These are phyloP conservation scores for Gossypium stocksii DNA, from an alignment of 345 rosid species.

Conservation along the genomic window DNA sequence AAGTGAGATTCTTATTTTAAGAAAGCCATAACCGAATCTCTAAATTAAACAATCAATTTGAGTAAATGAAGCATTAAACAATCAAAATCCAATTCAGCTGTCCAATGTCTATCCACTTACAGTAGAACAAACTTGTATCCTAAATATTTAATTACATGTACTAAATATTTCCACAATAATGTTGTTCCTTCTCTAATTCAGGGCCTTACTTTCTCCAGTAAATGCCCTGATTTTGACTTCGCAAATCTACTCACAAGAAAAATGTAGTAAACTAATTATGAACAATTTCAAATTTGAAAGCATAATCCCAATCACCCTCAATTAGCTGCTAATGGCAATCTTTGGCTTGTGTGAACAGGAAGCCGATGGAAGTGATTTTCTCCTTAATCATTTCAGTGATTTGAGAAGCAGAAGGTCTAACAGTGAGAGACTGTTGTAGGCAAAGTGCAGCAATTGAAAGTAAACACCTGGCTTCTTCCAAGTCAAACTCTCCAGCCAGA, in stretches of 20 bases:
- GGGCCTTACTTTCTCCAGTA: neutral
- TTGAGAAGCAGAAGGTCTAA: neutral
- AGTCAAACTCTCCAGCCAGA: constrained; percentile 1
- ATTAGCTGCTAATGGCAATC: neutral
- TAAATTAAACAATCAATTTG: neutral
- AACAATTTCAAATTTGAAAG: no score
- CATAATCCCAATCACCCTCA: neutral
- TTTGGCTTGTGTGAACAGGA: neutral
- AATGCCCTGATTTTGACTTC: neutral
- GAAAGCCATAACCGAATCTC: neutral
- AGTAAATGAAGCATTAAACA: neutral
- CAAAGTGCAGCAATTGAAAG: neutral
- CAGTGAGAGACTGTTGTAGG: constrained; percentile 1
- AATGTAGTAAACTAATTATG: neutral
- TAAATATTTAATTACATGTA: neutral
- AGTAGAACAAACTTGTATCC: neutral
- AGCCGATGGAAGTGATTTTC: neutral
- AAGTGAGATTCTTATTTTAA: neutral
- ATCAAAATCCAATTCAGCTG: neutral
- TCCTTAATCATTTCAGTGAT: neutral
- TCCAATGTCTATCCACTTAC: neutral
- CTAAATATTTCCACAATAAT: neutral
- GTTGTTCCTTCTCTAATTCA: neutral
- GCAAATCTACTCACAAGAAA: neutral
- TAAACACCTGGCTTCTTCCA: neutral